These are phyloP conservation scores for Orbilia brochopaga DNA, from an alignment of 2,329 filamentous ascomycete genomes.

Conservation along the genomic window DNA sequence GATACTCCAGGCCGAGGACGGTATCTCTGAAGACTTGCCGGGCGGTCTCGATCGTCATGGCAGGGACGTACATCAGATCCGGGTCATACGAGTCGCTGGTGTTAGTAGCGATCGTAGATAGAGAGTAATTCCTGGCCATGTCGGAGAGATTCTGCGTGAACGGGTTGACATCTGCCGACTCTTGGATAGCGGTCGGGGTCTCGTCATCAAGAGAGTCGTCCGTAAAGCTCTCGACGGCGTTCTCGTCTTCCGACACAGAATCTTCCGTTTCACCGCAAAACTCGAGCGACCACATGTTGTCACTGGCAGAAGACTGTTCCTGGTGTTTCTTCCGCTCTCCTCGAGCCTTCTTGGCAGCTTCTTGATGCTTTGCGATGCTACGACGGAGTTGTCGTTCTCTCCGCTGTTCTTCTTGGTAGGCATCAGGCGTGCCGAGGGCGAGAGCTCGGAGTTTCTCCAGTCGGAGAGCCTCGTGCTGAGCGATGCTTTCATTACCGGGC, in stretches of 20 bases:
- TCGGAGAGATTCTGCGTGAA: conserved; percentile 36
- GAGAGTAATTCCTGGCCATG: conserved; percentile 41
- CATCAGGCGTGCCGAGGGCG: conserved; percentile 65
- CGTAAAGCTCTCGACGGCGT: conserved; percentile 44
- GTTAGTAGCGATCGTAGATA: conserved; percentile 49
- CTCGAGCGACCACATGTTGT: conserved; percentile 56
- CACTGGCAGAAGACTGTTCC: conserved; percentile 47
- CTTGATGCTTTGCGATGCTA: conserved; percentile 49
- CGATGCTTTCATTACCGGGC: conserved; percentile 82
- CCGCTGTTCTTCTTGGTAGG: conserved; percentile 67
- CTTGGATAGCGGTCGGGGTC: conserved; percentile 44
- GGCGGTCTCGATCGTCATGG: conserved; percentile 83
- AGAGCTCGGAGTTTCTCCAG: conserved; percentile 59
- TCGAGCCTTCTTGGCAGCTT: conserved; percentile 55
- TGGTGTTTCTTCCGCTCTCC: conserved; percentile 52
- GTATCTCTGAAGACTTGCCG: conserved; percentile 89
- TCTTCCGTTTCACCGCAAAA: conserved; percentile 54
- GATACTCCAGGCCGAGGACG: conserved; percentile 87
- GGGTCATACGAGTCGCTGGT: conserved; percentile 58
- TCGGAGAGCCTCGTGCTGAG: conserved; percentile 78
- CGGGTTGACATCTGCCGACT: conserved; percentile 44
- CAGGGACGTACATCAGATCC: conserved; percentile 90
- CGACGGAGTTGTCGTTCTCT: conserved; percentile 62
- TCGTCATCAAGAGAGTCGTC: conserved; percentile 51
- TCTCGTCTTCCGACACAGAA: conserved; percentile 35